phyloP scores from a whole-genome alignment of 768 basidiomycete genomes.

The Peribolospora kevripleyi region DNA sequence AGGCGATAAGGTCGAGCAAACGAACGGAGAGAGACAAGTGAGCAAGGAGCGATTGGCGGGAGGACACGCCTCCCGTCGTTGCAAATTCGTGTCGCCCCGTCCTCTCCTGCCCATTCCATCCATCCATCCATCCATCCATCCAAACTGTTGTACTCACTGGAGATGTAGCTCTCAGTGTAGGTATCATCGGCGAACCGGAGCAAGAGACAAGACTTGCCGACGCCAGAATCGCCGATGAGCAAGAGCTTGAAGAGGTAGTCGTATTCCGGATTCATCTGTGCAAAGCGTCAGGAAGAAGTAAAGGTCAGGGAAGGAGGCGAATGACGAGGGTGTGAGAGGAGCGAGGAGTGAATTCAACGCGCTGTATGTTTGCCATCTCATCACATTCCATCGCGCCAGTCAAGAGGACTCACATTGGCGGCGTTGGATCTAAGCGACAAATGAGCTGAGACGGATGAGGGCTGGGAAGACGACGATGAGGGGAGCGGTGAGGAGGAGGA shows the following conservation, averaged over 20 bases:
- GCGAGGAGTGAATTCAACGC: conserved; percentile 3
- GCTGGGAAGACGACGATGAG: too few relatives aligned
- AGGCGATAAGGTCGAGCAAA: background rate
- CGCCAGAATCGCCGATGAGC: conserved; percentile 28
- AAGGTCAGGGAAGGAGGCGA: background rate
- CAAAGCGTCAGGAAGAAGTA: background rate
- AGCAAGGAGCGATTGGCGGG: too few relatives aligned
- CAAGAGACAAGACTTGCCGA: conserved; percentile 57
- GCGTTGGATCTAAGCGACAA: too few relatives aligned
- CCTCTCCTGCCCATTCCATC: background rate
- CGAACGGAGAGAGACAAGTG: too few relatives aligned
- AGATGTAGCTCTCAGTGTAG: conserved; percentile 94
- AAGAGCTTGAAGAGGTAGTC: conserved; percentile 7
- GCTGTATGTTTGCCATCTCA: too few relatives aligned
- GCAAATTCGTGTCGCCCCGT: background rate
- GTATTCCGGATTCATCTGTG: background rate
- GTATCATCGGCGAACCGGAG: conserved; percentile 88
- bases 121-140: too few relatives aligned
- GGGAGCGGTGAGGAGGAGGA: too few relatives aligned
- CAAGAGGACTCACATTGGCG: too few relatives aligned
- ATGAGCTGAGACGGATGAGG: too few relatives aligned
- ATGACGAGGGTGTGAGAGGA: conserved; percentile 4
- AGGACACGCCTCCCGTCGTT: too few relatives aligned
- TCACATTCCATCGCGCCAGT: too few relatives aligned
- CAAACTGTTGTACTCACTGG: background rate